phyloP scores from a whole-genome alignment of 257 asterid species.

The Forsythia viridissima region DNA sequence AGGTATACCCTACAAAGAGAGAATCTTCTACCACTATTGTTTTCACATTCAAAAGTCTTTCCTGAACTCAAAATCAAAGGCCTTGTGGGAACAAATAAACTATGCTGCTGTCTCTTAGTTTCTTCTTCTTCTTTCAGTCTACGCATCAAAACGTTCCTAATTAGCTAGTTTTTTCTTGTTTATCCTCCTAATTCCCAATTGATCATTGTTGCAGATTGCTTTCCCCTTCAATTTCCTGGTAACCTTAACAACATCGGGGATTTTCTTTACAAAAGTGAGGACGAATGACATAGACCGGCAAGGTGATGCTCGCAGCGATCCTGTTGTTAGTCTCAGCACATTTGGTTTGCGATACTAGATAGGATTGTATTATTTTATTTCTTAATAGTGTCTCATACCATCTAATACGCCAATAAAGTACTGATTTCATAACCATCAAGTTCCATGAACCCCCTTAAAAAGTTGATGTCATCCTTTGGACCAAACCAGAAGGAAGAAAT shows the following conservation, averaged over 20 bases:
- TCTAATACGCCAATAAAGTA: neutral
- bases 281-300: too few species aligned
- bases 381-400: too few species aligned
- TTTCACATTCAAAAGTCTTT: neutral
- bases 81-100: too few species aligned
- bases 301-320: neutral
- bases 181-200: neutral
- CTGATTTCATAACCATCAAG: neutral
- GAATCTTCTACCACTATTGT: too few species aligned
- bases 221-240: neutral
- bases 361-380: too few species aligned
- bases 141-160: too few species aligned
- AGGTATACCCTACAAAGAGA: too few species aligned
- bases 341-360: too few species aligned
- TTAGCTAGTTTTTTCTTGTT: neutral
- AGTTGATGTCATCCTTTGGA: neutral
- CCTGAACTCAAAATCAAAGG: neutral
- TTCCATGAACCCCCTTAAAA: neutral
- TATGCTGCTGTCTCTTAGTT: too few species aligned
- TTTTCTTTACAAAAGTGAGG: neutral
- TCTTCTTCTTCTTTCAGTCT: too few species aligned
- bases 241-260: neutral
- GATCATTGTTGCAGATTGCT: neutral
- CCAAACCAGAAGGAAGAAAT: neutral
- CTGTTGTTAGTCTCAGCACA: neutral